These are phyloP conservation scores for Neobulgaria alba DNA, from an alignment of 2,329 filamentous ascomycete genomes.

Conservation along the genomic window DNA sequence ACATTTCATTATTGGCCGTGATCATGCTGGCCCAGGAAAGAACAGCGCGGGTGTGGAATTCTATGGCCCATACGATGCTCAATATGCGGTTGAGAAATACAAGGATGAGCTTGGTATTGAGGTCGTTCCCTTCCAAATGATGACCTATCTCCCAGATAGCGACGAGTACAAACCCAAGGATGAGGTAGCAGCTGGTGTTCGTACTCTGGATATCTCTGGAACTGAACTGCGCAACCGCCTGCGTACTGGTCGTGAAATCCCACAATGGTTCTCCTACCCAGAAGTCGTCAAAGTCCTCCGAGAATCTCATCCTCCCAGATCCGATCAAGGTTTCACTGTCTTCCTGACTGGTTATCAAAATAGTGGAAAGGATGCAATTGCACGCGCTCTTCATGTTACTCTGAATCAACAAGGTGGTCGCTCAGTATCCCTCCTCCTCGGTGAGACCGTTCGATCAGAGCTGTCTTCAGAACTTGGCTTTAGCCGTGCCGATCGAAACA, in stretches of 20 bases:
- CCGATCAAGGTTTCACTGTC: slow-evolving; percentile 91
- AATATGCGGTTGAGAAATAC: slow-evolving; percentile 94
- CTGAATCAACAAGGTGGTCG: slow-evolving; percentile 97
- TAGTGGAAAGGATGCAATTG: slow-evolving; percentile 93
- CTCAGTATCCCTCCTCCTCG: slow-evolving; percentile 86
- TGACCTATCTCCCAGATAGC: slow-evolving; percentile 95
- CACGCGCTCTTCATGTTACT: slow-evolving; percentile 89
- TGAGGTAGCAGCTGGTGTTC: slow-evolving; percentile 73
- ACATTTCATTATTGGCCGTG: slow-evolving; percentile 98
- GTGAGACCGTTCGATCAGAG: slow-evolving; percentile 89
- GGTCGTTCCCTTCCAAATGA: slow-evolving; percentile 98
- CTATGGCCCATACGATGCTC: slow-evolving; percentile 96
- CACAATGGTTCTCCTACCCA: slow-evolving; percentile 99
- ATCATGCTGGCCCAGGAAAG: slow-evolving; percentile 96
- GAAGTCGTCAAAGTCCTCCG: slow-evolving; percentile 95
- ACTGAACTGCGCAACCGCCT: slow-evolving; percentile 90
- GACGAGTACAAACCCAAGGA: slow-evolving; percentile 95
- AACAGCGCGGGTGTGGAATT: slow-evolving; percentile 96
- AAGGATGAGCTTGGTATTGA: slow-evolving; percentile 94
- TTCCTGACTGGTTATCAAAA: slow-evolving; percentile 97
- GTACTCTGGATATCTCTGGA: slow-evolving; percentile 80
- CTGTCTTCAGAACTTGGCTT: slow-evolving; percentile 94
- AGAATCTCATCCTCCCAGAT: slow-evolving; percentile 89
- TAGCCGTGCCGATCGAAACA: slow-evolving; percentile 83
- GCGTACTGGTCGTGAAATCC: slow-evolving; percentile 86